Evolutionary conservation across 177 flowering plant species (phyloP).

Genomic region (Vitis hybrid): DNA sequence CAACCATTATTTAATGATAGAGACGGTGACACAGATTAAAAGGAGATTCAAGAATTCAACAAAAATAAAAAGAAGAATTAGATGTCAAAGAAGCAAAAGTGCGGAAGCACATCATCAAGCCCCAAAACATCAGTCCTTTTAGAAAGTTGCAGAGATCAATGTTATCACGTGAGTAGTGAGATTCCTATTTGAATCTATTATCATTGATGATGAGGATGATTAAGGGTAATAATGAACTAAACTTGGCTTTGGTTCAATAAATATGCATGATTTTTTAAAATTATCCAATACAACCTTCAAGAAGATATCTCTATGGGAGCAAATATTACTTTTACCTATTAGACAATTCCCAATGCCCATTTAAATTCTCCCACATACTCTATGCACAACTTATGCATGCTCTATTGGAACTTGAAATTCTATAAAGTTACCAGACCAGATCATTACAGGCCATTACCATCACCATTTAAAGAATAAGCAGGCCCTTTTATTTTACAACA

Average conservation of each 20-base stretch:
- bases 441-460: slow-evolving; percentile 16
- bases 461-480: slow-evolving; percentile 2
- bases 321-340: neutral
- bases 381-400: slow-evolving; percentile 15
- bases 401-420: slow-evolving; percentile 41
- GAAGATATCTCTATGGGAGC: slow-evolving; percentile 12
- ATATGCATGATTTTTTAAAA: neutral
- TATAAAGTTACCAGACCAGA: slow-evolving; percentile 18
- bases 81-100: slow-evolving; percentile 3
- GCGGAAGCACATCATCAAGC: slow-evolving; percentile 12
- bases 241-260: slow-evolving; percentile 8
- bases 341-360: slow-evolving; percentile 24
- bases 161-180: slow-evolving; percentile 26
- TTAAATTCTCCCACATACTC: slow-evolving; percentile 6
- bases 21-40: slow-evolving; percentile 1
- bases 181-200: slow-evolving; percentile 11
- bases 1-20: neutral
- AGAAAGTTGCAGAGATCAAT: slow-evolving; percentile 3
- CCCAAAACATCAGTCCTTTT: slow-evolving; percentile 10
- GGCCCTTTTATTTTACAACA: neutral
- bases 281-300: slow-evolving; percentile 19
- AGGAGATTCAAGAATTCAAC: slow-evolving; percentile 1
- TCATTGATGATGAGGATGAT: slow-evolving; percentile 9
- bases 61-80: slow-evolving; percentile 2
- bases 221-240: slow-evolving; percentile 1